Conservation (phyloP, 2,329 filamentous ascomycete species). For the Thielaviopsis euricoi region DNA sequence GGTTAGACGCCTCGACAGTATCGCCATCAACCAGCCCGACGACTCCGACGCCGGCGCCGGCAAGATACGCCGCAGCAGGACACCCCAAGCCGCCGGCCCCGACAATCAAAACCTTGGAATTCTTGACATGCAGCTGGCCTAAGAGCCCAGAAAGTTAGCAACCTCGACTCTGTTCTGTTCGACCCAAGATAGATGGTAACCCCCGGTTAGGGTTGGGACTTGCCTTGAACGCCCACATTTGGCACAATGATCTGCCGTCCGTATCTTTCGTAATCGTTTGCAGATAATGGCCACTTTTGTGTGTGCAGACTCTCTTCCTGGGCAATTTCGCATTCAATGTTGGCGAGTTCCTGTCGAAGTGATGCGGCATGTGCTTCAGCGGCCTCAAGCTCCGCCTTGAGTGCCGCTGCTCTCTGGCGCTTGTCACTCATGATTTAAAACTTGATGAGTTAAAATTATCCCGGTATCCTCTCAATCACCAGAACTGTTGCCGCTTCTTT, state of each 20-base stretch:
- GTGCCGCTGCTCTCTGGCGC: not conserved
- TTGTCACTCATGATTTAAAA: not conserved
- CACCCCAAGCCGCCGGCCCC: conserved; percentile 84
- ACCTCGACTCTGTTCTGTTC: no score
- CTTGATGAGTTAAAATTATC: no score
- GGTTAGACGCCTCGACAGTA: conserved; percentile 71
- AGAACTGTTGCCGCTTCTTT: not conserved
- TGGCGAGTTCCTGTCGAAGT: not conserved
- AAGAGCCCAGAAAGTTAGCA: not conserved
- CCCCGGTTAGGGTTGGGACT: conserved; percentile 9
- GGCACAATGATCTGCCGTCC: conserved; percentile 83
- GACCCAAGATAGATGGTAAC: not conserved
- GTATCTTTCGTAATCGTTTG: conserved; percentile 71
- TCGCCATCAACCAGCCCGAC: conserved; percentile 81
- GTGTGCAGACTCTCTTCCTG: not conserved
- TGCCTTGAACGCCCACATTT: conserved; percentile 59
- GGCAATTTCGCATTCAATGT: not conserved
- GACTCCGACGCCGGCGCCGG: conserved; percentile 70
- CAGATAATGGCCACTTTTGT: conserved; percentile 50
- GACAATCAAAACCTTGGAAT: conserved; percentile 59
- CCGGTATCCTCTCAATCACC: no score
- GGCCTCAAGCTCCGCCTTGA: not conserved
- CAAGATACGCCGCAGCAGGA: conserved; percentile 82
- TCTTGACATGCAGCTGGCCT: conserved; percentile 63
- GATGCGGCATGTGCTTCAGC: not conserved